These are phyloP conservation scores for Pseudevernia furfuracea DNA, from an alignment of 495 filamentous ascomycete genomes.

Conservation along the genomic window DNA sequence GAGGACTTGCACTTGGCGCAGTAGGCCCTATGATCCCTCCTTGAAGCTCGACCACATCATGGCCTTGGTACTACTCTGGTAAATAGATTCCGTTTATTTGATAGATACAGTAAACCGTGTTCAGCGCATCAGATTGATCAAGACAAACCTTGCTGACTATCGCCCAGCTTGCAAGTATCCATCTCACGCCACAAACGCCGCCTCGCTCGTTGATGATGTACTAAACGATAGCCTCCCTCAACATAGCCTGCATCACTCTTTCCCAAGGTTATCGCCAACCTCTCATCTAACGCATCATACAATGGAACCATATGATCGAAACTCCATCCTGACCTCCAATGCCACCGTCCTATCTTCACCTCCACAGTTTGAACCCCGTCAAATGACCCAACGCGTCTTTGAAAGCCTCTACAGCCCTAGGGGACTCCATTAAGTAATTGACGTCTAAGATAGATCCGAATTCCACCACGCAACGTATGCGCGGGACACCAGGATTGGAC, in stretches of 20 bases:
- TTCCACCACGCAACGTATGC: neutral
- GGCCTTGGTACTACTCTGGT: neutral
- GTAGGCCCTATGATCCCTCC: neutral
- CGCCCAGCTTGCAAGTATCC: neutral
- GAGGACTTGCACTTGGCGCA: neutral
- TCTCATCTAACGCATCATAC: neutral
- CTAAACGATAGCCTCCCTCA: neutral
- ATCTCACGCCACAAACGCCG: neutral
- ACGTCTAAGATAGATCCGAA: neutral
- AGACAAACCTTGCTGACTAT: neutral
- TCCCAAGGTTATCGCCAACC: neutral
- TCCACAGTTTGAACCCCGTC: neutral
- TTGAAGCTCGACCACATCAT: neutral
- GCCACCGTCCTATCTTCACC: neutral
- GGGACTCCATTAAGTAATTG: neutral
- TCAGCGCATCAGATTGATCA: neutral
- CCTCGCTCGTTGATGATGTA: neutral
- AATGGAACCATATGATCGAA: neutral
- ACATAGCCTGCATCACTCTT: neutral
- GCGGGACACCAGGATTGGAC: neutral
- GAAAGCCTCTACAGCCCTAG: neutral
- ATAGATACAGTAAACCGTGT: neutral
- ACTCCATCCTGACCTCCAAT: neutral
- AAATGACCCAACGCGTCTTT: neutral
- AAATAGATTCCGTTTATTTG: neutral